A percentile compares a stretch with the other conserved stretches of the same genome.
Evolutionary conservation across 192 early-diverging fungal genomes (phyloP).

Genomic region (Backusella tuberculispora): DNA sequence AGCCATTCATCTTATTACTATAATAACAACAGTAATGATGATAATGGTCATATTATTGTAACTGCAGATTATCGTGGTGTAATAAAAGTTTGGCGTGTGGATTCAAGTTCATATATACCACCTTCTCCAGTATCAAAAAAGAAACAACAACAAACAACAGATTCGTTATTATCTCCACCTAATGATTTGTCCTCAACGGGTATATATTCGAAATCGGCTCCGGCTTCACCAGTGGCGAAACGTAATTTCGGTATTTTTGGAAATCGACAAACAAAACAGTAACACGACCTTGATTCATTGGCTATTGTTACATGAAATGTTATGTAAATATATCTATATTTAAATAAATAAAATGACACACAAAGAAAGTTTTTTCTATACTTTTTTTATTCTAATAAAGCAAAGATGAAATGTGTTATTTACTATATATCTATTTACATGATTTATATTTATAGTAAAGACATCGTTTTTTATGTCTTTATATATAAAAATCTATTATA

Average conservation of each 20-base stretch:
- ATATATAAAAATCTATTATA: too few relatives aligned
- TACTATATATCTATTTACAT: too few relatives aligned
- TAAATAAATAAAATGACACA: too few relatives aligned
- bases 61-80: slow-evolving; percentile 62
- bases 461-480: too few relatives aligned
- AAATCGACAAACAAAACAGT: neutral
- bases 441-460: too few relatives aligned
- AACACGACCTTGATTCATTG: neutral
- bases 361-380: too few relatives aligned
- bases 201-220: neutral
- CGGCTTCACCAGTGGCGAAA: neutral
- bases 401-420: too few relatives aligned
- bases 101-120: slow-evolving; percentile 35
- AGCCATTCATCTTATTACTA: neutral
- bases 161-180: neutral
- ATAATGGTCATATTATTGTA: slow-evolving; percentile 60
- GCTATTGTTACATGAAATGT: too few relatives aligned
- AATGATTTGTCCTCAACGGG: neutral
- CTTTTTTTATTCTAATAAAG: too few relatives aligned
- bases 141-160: neutral
- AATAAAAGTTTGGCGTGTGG: slow-evolving; percentile 69
- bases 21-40: neutral
- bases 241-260: slow-evolving; percentile 14
- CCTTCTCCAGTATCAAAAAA: neutral
- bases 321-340: too few relatives aligned